A percentile compares a stretch with the other conserved stretches of the same genome.
Conservation (phyloP, 2,329 filamentous ascomycete species). For the Amesomyces nigricolor region DNA sequence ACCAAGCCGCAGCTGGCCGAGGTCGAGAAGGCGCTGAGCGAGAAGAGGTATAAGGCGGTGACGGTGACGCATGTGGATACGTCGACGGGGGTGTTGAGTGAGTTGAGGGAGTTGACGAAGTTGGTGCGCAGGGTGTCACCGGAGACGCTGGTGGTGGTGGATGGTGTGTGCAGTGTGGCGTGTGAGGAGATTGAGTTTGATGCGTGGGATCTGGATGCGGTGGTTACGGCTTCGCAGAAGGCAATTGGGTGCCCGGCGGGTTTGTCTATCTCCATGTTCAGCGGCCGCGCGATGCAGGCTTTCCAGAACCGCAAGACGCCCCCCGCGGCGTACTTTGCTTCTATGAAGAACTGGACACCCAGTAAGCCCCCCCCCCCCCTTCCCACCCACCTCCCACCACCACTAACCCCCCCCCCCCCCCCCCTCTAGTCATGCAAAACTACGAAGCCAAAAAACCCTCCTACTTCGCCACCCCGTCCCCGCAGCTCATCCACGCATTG, state of each 20-base stretch:
- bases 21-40: slow-evolving; percentile 79
- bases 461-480: slow-evolving; percentile 95
- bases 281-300: slow-evolving; percentile 74
- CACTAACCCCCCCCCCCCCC: not conserved
- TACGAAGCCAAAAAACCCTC: slow-evolving; percentile 97
- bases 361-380: slow-evolving; percentile 47
- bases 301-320: slow-evolving; percentile 77
- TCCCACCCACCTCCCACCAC: too few relatives aligned
- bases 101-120: slow-evolving; percentile 77
- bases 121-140: slow-evolving; percentile 82
- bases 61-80: slow-evolving; percentile 98
- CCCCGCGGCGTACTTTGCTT: slow-evolving; percentile 86
- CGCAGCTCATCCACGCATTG: slow-evolving; percentile 87
- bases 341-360: slow-evolving; percentile 94
- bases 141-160: slow-evolving; percentile 84
- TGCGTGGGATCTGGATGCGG: slow-evolving; percentile 86
- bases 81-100: slow-evolving; percentile 89
- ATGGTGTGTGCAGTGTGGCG: slow-evolving; percentile 95
- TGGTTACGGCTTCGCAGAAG: slow-evolving; percentile 93
- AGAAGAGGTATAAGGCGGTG: slow-evolving; percentile 89
- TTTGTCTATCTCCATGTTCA: slow-evolving; percentile 90
- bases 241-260: slow-evolving; percentile 93
- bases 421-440: slow-evolving; percentile 79
- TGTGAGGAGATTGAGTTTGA: slow-evolving; percentile 96
- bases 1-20: slow-evolving; percentile 79